Evolutionary conservation across 2,329 filamentous ascomycete genomes (phyloP).

Genomic region (Fusarium pseudonygamai): DNA sequence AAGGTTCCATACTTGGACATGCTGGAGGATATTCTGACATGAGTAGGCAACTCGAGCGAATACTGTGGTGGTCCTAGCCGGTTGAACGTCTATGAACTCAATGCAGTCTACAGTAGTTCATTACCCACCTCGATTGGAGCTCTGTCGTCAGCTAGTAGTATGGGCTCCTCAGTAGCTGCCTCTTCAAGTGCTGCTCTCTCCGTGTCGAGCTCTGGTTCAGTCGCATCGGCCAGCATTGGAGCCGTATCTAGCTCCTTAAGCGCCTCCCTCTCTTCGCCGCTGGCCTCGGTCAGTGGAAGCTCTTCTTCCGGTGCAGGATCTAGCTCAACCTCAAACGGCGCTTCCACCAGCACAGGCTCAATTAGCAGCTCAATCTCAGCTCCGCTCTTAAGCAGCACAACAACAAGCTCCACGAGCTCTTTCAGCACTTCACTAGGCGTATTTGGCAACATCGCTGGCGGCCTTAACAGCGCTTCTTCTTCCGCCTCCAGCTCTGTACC

Average conservation of each 20-base stretch:
- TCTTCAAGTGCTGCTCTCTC: neutral
- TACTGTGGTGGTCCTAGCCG: conserved; percentile 49
- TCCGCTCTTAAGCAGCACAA: fast-evolving
- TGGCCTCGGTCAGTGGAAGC: fast-evolving
- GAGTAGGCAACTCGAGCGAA: conserved; percentile 47
- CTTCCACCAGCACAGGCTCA: neutral
- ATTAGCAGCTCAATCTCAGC: fast-evolving
- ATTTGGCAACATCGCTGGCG: neutral
- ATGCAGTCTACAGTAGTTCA: conserved; percentile 11
- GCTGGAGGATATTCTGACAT: neutral
- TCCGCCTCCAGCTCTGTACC: neutral
- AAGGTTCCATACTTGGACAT: neutral
- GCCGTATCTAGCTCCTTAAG: fast-evolving
- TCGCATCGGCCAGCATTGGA: neutral
- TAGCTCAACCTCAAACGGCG: neutral
- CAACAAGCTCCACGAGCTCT: neutral
- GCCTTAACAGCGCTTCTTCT: neutral
- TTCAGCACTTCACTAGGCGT: neutral
- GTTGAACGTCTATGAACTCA: conserved; percentile 49
- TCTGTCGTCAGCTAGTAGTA: neutral
- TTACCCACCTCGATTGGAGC: neutral
- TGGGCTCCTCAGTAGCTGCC: fast-evolving
- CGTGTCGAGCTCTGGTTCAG: fast-evolving
- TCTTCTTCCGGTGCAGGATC: neutral
- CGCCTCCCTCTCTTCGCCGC: fast-evolving